These are phyloP conservation scores for Schizosaccharomyces octosporus DNA, from an alignment of 805 yeast genomes.

Conservation along the genomic window DNA sequence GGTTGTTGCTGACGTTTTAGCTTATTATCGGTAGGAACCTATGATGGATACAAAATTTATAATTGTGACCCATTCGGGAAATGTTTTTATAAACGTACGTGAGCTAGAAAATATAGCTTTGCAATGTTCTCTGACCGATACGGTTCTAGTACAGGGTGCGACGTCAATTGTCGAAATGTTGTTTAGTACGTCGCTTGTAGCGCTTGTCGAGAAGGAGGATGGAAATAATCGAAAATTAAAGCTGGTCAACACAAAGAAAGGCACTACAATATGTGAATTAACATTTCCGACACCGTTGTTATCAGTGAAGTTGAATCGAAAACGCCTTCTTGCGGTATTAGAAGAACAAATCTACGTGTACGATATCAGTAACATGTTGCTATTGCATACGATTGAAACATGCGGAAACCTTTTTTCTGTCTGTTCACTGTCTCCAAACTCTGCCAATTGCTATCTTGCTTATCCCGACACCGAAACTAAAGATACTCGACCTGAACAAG, in stretches of 20 bases:
- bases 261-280: slow-evolving; percentile 57
- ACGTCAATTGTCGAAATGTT: slow-evolving; percentile 57
- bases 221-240: slow-evolving; percentile 52
- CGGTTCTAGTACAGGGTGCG: slow-evolving; percentile 15
- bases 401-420: slow-evolving; percentile 21
- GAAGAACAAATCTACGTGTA: slow-evolving; percentile 66
- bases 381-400: slow-evolving; percentile 45
- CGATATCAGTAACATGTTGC: slow-evolving; percentile 72
- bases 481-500: not conserved
- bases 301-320: slow-evolving; percentile 55
- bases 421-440: slow-evolving; percentile 16
- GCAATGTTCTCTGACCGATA: not conserved
- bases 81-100: slow-evolving; percentile 26
- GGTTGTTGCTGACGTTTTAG: slow-evolving; percentile 2
- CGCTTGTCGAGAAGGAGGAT: slow-evolving; percentile 47
- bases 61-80: slow-evolving; percentile 74
- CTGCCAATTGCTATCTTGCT: slow-evolving; percentile 26
- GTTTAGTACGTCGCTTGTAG: slow-evolving; percentile 66
- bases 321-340: slow-evolving; percentile 52
- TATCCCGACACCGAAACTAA: slow-evolving; percentile 19
- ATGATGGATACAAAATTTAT: slow-evolving; percentile 42
- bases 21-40: slow-evolving; percentile 55
- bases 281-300: slow-evolving; percentile 58
- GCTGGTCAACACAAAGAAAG: slow-evolving; percentile 61
- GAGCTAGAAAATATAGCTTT: slow-evolving; percentile 2